Percentiles rank a stretch among this genome's conserved stretches.
phyloP scores from a whole-genome alignment of 2,329 filamentous ascomycete species.

The Arthrobotrys entomopaga region DNA sequence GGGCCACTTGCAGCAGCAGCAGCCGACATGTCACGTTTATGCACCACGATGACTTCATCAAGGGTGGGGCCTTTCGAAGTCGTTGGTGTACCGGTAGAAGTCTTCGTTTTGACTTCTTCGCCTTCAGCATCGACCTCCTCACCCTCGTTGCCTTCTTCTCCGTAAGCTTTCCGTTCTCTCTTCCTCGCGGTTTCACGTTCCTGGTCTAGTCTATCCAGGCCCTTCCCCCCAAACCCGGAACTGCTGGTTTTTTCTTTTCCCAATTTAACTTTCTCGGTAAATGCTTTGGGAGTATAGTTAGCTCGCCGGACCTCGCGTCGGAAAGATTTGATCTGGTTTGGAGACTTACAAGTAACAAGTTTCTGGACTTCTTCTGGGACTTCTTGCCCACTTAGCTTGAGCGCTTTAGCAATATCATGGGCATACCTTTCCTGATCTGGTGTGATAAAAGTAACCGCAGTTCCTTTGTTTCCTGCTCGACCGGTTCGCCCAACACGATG shows the following conservation, averaged over 20 bases:
- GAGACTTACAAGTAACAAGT: slow-evolving; percentile 65
- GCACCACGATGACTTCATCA: slow-evolving; percentile 77
- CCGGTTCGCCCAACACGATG: slow-evolving; percentile 93
- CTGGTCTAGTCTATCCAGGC: slow-evolving; percentile 88
- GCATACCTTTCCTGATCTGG: slow-evolving; percentile 92
- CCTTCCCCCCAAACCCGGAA: slow-evolving; percentile 93
- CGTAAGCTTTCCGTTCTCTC: slow-evolving; percentile 87
- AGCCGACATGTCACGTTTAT: slow-evolving; percentile 71
- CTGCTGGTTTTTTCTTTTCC: slow-evolving; percentile 86
- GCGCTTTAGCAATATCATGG: slow-evolving; percentile 84
- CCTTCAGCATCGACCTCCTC: slow-evolving; percentile 75
- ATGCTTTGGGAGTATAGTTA: slow-evolving; percentile 63
- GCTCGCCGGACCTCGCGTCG: slow-evolving; percentile 5
- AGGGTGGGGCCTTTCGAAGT: slow-evolving; percentile 66
- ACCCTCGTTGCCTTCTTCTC: slow-evolving; percentile 79
- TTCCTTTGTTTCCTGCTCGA: slow-evolving; percentile 93
- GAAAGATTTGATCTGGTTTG: slow-evolving; percentile 59
- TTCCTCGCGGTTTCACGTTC: slow-evolving; percentile 87
- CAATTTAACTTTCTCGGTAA: slow-evolving; percentile 88
- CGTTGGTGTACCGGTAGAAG: slow-evolving; percentile 60
- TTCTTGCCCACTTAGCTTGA: slow-evolving; percentile 88
- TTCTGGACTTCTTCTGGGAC: slow-evolving; percentile 76
- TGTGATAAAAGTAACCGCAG: slow-evolving; percentile 92
- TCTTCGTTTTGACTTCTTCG: slow-evolving; percentile 59
- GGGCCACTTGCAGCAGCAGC: slow-evolving; percentile 62